Evolutionary conservation across 208 protist genomes (phyloP).

Genomic region (Trypanosoma theileri): DNA sequence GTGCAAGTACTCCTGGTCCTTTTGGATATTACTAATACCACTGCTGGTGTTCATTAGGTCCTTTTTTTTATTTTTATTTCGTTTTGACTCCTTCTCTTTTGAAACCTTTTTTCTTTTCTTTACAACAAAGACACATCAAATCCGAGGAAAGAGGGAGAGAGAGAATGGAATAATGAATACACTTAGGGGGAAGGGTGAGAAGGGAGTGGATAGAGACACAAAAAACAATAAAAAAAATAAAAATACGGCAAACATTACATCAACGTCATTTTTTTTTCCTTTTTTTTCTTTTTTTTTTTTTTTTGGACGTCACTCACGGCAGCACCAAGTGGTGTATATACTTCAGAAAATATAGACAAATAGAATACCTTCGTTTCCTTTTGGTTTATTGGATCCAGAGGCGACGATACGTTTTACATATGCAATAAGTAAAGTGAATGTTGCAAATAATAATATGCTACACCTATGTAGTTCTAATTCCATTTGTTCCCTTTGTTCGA

Average conservation of each 20-base stretch:
- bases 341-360: too few relatives aligned
- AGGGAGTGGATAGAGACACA: neutral
- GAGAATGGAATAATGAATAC: neutral
- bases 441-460: neutral
- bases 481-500: neutral
- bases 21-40: constrained; percentile 31
- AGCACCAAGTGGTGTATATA: too few relatives aligned
- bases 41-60: neutral
- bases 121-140: neutral
- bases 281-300: neutral
- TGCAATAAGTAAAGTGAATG: too few relatives aligned
- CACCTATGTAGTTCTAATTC: neutral
- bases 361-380: too few relatives aligned
- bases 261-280: neutral
- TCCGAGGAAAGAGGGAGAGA: neutral
- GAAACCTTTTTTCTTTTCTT: neutral
- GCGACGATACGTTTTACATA: neutral
- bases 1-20: constrained; percentile 63
- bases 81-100: constrained; percentile 13
- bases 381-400: neutral
- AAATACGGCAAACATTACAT: neutral
- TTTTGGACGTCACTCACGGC: too few relatives aligned
- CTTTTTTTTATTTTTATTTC: neutral
- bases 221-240: constrained; percentile 5
- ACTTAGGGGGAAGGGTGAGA: too few relatives aligned